Conservation (phyloP, 2,329 filamentous ascomycete genomes). For the Fusarium tanahbumbuense region DNA sequence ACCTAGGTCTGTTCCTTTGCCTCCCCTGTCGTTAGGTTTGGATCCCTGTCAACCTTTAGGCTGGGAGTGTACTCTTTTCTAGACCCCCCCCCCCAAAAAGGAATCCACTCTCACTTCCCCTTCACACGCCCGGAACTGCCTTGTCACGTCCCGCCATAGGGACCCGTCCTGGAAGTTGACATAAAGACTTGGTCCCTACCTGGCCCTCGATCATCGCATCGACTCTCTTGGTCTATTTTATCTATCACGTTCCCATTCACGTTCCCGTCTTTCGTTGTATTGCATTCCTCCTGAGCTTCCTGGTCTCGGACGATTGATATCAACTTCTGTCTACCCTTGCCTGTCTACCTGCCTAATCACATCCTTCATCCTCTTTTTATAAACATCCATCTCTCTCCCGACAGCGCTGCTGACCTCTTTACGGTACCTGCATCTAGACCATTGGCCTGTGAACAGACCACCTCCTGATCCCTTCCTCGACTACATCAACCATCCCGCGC, state of each 20-base stretch:
- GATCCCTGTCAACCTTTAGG: slow-evolving; percentile 3
- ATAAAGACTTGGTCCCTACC: slow-evolving; percentile 49
- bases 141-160: slow-evolving; percentile 47
- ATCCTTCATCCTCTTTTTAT: slow-evolving; percentile 18
- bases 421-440: slow-evolving; percentile 47
- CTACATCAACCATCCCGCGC: slow-evolving; percentile 34
- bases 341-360: slow-evolving; percentile 9
- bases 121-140: slow-evolving; percentile 41
- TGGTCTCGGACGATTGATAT: slow-evolving; percentile 37
- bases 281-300: slow-evolving; percentile 29
- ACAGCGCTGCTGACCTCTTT: slow-evolving; percentile 42
- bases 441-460: slow-evolving; percentile 47
- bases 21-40: slow-evolving; percentile 25
- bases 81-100: slow-evolving; percentile 16
- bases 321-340: slow-evolving; percentile 9
- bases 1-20: slow-evolving; percentile 3
- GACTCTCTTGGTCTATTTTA: slow-evolving; percentile 44
- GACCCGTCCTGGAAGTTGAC: slow-evolving; percentile 47
- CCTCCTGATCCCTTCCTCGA: slow-evolving; percentile 44
- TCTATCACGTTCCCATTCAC: slow-evolving; percentile 26
- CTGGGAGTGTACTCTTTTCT: slow-evolving; percentile 33
- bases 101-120: slow-evolving; percentile 39
- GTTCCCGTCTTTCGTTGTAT: slow-evolving; percentile 30
- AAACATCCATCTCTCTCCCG: slow-evolving; percentile 32
- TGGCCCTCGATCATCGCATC: slow-evolving; percentile 45